Conservation (phyloP, 78 protist genomes). For the Emiliania huxleyi region DNA sequence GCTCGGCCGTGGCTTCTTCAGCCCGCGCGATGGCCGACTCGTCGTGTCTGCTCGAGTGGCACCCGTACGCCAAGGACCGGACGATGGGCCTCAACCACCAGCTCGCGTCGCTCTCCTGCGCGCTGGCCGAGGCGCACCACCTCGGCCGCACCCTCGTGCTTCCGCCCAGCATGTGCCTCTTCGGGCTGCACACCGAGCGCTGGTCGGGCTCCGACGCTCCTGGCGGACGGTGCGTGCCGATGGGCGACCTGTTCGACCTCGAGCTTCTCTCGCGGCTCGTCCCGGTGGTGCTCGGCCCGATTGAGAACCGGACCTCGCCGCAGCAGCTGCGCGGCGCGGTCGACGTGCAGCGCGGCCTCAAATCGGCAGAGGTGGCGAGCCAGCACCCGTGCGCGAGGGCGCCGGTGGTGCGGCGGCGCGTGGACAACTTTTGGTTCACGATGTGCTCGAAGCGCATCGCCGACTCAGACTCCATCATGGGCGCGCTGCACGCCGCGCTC, state of each 20-base stretch:
- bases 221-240: background rate
- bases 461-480: background rate
- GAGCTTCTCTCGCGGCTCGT: background rate
- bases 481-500: background rate
- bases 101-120: background rate
- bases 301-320: too few relatives aligned
- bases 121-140: background rate
- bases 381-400: background rate
- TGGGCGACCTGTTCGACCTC: background rate
- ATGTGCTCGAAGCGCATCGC: background rate
- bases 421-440: background rate
- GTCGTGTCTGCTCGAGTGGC: background rate
- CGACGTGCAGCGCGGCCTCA: background rate
- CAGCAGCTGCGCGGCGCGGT: background rate
- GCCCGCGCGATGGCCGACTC: too few relatives aligned
- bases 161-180: background rate
- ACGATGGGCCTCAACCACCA: slow-evolving; percentile 16
- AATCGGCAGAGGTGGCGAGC: background rate
- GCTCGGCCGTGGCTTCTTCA: too few relatives aligned
- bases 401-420: background rate
- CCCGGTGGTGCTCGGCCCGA: too few relatives aligned
- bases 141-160: background rate
- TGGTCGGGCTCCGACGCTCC: background rate
- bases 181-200: background rate
- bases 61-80: background rate